phyloP scores from a whole-genome alignment of 352 stramenopile species.

The Phytophthora sp. region DNA sequence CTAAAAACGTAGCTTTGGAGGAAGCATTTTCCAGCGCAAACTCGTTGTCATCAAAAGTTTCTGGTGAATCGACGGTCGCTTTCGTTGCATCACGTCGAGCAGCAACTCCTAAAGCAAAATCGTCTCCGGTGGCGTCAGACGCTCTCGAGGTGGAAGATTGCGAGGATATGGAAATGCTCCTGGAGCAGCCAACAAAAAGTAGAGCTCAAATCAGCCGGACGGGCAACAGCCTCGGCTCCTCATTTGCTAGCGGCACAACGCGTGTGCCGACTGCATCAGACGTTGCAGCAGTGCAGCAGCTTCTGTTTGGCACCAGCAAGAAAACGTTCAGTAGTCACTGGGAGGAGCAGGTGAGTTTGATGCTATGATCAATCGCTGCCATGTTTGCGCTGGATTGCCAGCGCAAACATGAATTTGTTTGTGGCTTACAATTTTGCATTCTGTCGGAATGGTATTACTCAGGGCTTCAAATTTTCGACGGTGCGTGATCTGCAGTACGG shows the following conservation, averaged over 20 bases:
- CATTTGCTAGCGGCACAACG: slow-evolving; percentile 1
- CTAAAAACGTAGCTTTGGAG: slow-evolving; percentile 3
- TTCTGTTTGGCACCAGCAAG: slow-evolving; percentile 63
- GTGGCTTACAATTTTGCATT: slow-evolving; percentile 2
- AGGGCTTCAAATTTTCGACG: slow-evolving; percentile 78
- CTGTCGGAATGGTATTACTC: slow-evolving; percentile 9
- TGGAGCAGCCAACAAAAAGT: slow-evolving; percentile 9
- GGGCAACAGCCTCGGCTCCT: background rate
- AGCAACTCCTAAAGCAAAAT: background rate
- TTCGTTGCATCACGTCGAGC: slow-evolving; percentile 20
- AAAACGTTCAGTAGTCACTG: slow-evolving; percentile 74
- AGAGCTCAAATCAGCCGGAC: background rate
- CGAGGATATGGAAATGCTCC: slow-evolving; percentile 46
- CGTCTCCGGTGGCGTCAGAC: slow-evolving; percentile 8
- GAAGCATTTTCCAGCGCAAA: slow-evolving; percentile 1
- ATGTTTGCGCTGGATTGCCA: no score
- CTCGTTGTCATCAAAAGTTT: background rate
- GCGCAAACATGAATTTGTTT: background rate
- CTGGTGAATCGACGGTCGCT: background rate
- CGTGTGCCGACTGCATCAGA: slow-evolving; percentile 45
- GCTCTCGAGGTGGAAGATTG: slow-evolving; percentile 57
- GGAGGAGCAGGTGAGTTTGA: slow-evolving; percentile 58
- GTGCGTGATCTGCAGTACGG: slow-evolving; percentile 78
- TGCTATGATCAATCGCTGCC: background rate
- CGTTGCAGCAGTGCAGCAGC: slow-evolving; percentile 49